Conservation (phyloP, 2,329 filamentous ascomycete species). For the Teratosphaeria epicoccoides region DNA sequence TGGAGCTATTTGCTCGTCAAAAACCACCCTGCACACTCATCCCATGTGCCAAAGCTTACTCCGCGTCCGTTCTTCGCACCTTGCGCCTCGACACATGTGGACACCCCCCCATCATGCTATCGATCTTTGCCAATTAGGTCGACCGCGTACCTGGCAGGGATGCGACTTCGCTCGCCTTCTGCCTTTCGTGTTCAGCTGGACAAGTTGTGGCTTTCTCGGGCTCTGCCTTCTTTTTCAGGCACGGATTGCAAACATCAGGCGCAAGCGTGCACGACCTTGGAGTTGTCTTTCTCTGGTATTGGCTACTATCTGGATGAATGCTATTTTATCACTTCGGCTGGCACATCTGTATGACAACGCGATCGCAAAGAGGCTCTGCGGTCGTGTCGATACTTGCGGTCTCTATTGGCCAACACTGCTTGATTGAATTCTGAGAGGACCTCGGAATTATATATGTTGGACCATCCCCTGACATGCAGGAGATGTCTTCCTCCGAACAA, state of each 20-base stretch:
- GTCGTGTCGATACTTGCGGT: background rate
- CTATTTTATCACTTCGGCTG: background rate
- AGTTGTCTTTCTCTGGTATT: background rate
- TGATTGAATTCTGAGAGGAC: background rate
- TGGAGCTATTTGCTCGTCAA: background rate
- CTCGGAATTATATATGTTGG: conserved; percentile 5
- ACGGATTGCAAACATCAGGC: background rate
- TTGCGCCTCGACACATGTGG: background rate
- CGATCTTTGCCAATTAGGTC: background rate
- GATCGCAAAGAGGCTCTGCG: background rate
- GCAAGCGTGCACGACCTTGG: background rate
- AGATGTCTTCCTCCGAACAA: conserved; percentile 1
- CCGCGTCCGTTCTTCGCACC: background rate
- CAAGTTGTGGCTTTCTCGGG: background rate
- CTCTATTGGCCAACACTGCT: background rate
- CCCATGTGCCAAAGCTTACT: background rate
- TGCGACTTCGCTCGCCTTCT: background rate
- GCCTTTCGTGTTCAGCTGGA: background rate
- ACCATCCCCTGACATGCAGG: conserved; percentile 3
- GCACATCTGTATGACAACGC: background rate
- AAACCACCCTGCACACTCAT: background rate
- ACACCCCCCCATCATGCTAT: background rate
- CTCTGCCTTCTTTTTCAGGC: background rate
- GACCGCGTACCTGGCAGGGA: background rate
- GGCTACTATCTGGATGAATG: background rate